phyloP scores from a whole-genome alignment of 352 stramenopile genomes.

The Phytophthora hybrid region DNA sequence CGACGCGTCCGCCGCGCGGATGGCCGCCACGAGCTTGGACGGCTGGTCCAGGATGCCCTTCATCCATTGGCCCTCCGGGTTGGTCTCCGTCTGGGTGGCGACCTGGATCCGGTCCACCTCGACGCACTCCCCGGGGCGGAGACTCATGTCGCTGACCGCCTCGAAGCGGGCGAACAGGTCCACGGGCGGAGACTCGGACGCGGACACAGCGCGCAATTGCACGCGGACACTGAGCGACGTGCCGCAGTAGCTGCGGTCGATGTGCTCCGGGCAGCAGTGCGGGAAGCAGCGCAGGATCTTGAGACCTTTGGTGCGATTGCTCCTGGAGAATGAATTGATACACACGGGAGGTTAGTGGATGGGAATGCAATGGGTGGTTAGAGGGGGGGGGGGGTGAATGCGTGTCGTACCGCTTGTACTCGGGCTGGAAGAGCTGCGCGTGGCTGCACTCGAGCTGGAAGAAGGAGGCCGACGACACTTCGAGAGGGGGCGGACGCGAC shows the following conservation, averaged over 20 bases:
- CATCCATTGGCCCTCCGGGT: conserved; percentile 70
- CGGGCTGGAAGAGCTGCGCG: conserved; percentile 62
- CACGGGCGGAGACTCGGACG: conserved; percentile 26
- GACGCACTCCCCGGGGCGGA: conserved; percentile 54
- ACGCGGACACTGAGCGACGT: conserved; percentile 62
- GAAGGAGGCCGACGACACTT: conserved; percentile 49
- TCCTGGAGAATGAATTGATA: conserved; percentile 32
- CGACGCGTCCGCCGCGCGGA: conserved; percentile 12
- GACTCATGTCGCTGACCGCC: conserved; percentile 44
- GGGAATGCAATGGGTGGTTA: not conserved
- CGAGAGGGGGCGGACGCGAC: conserved; percentile 22
- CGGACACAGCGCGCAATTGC: conserved; percentile 13
- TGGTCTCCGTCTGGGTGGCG: conserved; percentile 57
- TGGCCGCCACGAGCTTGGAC: conserved; percentile 36
- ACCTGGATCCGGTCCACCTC: conserved; percentile 45
- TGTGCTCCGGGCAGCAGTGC: conserved; percentile 77
- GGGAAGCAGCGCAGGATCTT: conserved; percentile 80
- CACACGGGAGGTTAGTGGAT: not conserved
- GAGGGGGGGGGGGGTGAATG: not conserved
- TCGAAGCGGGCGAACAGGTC: conserved; percentile 48
- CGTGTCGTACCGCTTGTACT: conserved; percentile 68
- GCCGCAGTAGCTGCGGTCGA: conserved; percentile 79
- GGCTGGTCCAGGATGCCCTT: conserved; percentile 53
- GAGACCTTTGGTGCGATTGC: conserved; percentile 76
- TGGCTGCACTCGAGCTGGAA: conserved; percentile 72